Evolutionary conservation across 2,329 filamentous ascomycete species (phyloP).

Genomic region (Colletotrichum karsti): DNA sequence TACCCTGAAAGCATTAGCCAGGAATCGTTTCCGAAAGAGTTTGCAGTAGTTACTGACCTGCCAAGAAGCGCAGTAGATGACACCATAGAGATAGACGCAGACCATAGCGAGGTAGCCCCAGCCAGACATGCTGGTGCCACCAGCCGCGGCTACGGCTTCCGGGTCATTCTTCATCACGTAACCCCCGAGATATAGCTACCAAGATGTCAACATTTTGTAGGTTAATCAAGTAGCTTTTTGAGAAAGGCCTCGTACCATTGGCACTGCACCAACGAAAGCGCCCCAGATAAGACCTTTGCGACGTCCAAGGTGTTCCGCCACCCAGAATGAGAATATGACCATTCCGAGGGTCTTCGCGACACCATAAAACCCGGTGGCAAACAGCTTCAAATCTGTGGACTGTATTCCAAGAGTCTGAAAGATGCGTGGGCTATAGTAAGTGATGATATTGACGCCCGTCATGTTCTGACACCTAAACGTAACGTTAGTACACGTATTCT

Average conservation of each 20-base stretch:
- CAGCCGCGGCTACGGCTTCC: constrained; percentile 45
- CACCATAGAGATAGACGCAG: constrained; percentile 50
- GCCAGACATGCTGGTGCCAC: constrained; percentile 30
- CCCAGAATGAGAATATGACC: constrained; percentile 48
- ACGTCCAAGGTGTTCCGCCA: constrained; percentile 57
- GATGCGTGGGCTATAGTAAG: constrained; percentile 35
- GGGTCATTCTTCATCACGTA: constrained; percentile 44
- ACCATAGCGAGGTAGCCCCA: constrained; percentile 55
- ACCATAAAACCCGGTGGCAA: constrained; percentile 51
- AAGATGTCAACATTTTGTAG: too few species aligned
- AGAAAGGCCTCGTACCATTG: too few species aligned
- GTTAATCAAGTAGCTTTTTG: too few species aligned
- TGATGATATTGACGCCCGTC: constrained; percentile 1
- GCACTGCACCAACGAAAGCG: too few species aligned
- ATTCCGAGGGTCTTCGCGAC: constrained; percentile 46
- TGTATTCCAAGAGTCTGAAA: constrained; percentile 45
- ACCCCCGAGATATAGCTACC: constrained; percentile 48
- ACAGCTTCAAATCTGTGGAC: constrained; percentile 34
- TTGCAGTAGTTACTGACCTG: constrained; percentile 40
- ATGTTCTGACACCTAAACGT: too few species aligned
- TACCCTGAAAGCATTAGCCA: too few species aligned
- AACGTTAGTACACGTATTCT: too few species aligned
- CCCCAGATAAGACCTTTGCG: constrained; percentile 56
- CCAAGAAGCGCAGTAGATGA: constrained; percentile 48
- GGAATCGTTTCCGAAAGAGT: too few species aligned